phyloP scores from a whole-genome alignment of 768 basidiomycete genomes.

The Baorangia bicolor region DNA sequence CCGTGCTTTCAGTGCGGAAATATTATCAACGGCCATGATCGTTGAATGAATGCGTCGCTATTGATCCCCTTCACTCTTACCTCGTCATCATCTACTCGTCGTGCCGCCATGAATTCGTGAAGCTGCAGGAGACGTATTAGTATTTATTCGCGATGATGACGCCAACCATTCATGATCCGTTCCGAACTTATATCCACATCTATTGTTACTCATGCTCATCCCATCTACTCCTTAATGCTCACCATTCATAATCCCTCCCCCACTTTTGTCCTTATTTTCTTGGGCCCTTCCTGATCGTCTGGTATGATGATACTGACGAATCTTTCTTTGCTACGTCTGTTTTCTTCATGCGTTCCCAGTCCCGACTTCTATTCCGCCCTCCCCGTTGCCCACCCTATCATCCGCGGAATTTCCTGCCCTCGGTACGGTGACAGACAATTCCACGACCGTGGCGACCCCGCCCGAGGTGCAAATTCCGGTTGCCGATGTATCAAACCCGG shows the following conservation, averaged over 20 bases:
- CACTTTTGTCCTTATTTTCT: slow-evolving; percentile 38
- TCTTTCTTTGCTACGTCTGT: slow-evolving; percentile 22
- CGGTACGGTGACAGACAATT: slow-evolving; percentile 16
- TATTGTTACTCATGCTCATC: slow-evolving; percentile 6
- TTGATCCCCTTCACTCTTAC: slow-evolving; percentile 20
- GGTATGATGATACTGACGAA: slow-evolving; percentile 44
- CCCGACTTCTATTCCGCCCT: slow-evolving; percentile 36
- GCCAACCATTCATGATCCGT: slow-evolving; percentile 15
- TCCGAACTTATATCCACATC: slow-evolving; percentile 2
- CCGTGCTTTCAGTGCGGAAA: slow-evolving; percentile 91
- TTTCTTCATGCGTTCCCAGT: slow-evolving; percentile 30
- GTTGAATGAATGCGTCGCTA: slow-evolving; percentile 35
- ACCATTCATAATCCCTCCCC: slow-evolving; percentile 33
- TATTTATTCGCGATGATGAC: slow-evolving; percentile 24
- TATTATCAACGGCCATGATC: slow-evolving; percentile 68
- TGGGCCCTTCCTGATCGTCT: slow-evolving; percentile 46
- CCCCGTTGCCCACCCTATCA: slow-evolving; percentile 53
- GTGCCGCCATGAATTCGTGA: slow-evolving; percentile 29
- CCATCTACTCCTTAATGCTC: slow-evolving; percentile 13
- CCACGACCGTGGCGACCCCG: slow-evolving; percentile 2
- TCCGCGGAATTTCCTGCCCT: slow-evolving; percentile 78
- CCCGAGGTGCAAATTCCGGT: slow-evolving; percentile 24
- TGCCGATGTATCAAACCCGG: slow-evolving; percentile 27
- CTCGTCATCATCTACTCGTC: slow-evolving; percentile 24
- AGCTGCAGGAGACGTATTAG: slow-evolving; percentile 24